Base-by-base conservation (phyloP, 441 rosid species). In the Syzygium malaccense region DNA sequence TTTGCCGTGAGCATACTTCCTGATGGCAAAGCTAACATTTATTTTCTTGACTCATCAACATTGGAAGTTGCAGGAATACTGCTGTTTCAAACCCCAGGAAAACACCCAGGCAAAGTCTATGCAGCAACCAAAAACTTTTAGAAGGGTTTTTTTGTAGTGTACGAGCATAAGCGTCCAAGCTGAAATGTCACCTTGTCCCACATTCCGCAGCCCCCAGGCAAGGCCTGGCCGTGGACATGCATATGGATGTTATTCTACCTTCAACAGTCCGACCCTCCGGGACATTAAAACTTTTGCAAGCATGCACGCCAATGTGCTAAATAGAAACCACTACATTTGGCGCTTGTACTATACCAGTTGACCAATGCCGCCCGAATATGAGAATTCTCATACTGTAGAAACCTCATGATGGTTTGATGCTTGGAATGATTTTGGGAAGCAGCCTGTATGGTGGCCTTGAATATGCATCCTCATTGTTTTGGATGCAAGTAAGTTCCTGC, bases 371-470 rank as follows among this genome's bases (percentile, higher is more conserved):
- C 80, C 64, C 53, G 86, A 91, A 88, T 53, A 87, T 62, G 66
- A 87, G 55, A 62, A 23, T 86, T 68, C 83, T 86, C 78, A 71
- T 68, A 55, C 32, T 51, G 78, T 58, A 89, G 83, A 41, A 62
- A 84, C 89, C 64, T 92, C 91, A 92, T 33, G 89, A 79, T 62
- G 91, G 90, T 89, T 91, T 87, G 87, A 95, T 95, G 91, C 98
- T 95, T 62, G 98, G 98, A 89, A 96, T 94, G 90, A 98, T 94
- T 94, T 96, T 98, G 9, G 94, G 94, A 90, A 98, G 99, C 93
- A 98, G 87, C 86, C 87, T 91, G 89, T 93, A 89, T 64, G 93
- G 91, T 62, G 92, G 91, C 89, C 89, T 93, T 64, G 91, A 91
- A 91, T 89, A 90, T 89, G 94, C 86, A 91, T 95, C 93, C 66